phyloP scores from a whole-genome alignment of 495 filamentous ascomycete genomes.

The Aspergillus avenaceus region DNA sequence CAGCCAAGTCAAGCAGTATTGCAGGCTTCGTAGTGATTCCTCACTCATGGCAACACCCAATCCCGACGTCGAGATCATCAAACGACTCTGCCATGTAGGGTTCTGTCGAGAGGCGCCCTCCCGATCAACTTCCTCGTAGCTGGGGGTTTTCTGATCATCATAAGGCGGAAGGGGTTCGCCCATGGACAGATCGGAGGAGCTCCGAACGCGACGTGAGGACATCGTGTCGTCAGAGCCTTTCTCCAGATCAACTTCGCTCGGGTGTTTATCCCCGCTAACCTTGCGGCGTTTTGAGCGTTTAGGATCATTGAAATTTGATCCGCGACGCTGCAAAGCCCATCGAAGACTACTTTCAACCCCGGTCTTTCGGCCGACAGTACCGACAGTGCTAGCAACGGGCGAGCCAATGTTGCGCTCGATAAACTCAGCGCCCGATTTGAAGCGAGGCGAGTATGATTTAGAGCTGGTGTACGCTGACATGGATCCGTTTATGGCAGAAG shows the following conservation, averaged over 20 bases:
- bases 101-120: constrained; percentile 30
- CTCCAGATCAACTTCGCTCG: constrained; percentile 38
- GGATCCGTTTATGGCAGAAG: constrained; percentile 74
- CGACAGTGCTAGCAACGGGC: constrained; percentile 77
- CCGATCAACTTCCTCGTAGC: constrained; percentile 53
- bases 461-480: constrained; percentile 74
- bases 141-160: constrained; percentile 68
- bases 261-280: constrained; percentile 38
- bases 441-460: constrained; percentile 82
- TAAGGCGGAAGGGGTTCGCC: constrained; percentile 74
- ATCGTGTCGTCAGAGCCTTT: constrained; percentile 17
- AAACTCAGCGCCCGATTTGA: constrained; percentile 79
- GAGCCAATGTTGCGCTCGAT: constrained; percentile 78
- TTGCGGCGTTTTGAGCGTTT: constrained; percentile 63
- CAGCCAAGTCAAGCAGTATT: constrained; percentile 74
- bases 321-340: constrained; percentile 61
- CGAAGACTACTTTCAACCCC: constrained; percentile 79
- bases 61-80: constrained; percentile 80
- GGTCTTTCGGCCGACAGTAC: constrained; percentile 73
- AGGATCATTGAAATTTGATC: constrained; percentile 30
- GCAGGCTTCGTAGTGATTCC: constrained; percentile 69
- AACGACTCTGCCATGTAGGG: constrained; percentile 68
- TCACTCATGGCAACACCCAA: constrained; percentile 85
- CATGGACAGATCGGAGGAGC: constrained; percentile 45
- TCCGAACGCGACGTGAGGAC: constrained; percentile 22